Conservation (phyloP, 225 moss, liverwort and hornwort species). For the Straminergon stramineum region DNA sequence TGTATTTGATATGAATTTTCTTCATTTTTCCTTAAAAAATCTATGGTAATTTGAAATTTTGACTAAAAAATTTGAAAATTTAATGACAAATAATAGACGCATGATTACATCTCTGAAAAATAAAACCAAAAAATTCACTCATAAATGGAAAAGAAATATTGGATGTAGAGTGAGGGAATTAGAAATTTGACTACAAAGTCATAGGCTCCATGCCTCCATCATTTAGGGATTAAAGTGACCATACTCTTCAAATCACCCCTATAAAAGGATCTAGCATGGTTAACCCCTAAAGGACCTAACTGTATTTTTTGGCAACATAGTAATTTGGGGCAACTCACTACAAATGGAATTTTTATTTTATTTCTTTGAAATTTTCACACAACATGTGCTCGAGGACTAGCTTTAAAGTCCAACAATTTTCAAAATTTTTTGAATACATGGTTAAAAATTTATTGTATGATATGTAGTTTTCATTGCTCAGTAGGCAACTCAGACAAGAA, state of each 20-base stretch:
- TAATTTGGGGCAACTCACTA: too few species aligned
- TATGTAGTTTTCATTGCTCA: too few species aligned
- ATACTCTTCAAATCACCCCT: rapidly evolving
- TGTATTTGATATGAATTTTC: background rate
- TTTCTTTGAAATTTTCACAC: too few species aligned
- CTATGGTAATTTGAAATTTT: background rate
- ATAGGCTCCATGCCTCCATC: rapidly evolving
- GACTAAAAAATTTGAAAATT: background rate
- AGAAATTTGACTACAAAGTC: rapidly evolving
- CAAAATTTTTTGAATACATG: too few species aligned
- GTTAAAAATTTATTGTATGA: too few species aligned
- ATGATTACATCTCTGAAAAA: background rate
- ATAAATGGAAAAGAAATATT: background rate
- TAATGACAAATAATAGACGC: background rate
- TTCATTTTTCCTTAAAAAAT: background rate
- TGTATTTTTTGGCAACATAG: too few species aligned
- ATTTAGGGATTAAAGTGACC: too few species aligned
- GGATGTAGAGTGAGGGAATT: rapidly evolving
- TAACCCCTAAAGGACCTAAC: too few species aligned
- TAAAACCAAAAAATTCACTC: background rate
- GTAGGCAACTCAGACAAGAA: too few species aligned
- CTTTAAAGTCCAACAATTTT: too few species aligned
- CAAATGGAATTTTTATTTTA: too few species aligned
- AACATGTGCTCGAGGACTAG: too few species aligned
- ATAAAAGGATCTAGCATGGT: rapidly evolving